A percentile compares a stretch with the other conserved stretches of the same genome.
Conservation (phyloP, 2,329 filamentous ascomycete species). For the Graphilbum sp. region DNA sequence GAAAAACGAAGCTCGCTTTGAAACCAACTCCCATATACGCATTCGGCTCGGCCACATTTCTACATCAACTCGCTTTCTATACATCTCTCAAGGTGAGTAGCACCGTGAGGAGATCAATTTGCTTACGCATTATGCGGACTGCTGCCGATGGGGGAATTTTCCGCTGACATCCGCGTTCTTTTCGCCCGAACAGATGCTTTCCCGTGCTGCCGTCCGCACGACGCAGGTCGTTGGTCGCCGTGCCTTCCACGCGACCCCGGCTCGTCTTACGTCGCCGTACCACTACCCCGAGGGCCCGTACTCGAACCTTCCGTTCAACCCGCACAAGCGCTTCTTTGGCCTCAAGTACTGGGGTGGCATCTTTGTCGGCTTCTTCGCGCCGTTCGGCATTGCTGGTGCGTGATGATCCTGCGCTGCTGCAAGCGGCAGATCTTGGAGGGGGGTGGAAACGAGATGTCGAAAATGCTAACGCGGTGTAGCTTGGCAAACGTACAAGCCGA, state of each 20-base stretch:
- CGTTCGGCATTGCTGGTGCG: slow-evolving; percentile 48
- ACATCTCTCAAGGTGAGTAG: neutral
- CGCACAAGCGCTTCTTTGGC: slow-evolving; percentile 67
- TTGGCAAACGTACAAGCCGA: slow-evolving; percentile 33
- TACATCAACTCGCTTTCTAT: no score
- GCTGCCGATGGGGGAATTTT: neutral
- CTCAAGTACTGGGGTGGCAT: slow-evolving; percentile 66
- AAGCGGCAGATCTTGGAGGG: no score
- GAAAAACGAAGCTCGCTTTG: slow-evolving; percentile 3
- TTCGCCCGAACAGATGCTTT: slow-evolving; percentile 51
- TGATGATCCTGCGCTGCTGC: no score
- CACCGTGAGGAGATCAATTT: neutral
- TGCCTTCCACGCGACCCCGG: slow-evolving; percentile 80
- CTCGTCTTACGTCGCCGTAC: slow-evolving; percentile 78
- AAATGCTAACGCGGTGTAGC: no score
- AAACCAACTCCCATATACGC: neutral
- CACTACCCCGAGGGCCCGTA: slow-evolving; percentile 96
- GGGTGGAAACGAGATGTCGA: no score
- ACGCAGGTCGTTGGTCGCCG: slow-evolving; percentile 54
- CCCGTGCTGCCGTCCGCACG: slow-evolving; percentile 44
- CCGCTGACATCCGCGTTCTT: neutral
- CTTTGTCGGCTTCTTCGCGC: slow-evolving; percentile 39
- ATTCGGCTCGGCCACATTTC: neutral
- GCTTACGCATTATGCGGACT: neutral
- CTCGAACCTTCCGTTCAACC: slow-evolving; percentile 95